phyloP scores from a whole-genome alignment of 148 eudicot species.

The Pharnaceum exiguum region DNA sequence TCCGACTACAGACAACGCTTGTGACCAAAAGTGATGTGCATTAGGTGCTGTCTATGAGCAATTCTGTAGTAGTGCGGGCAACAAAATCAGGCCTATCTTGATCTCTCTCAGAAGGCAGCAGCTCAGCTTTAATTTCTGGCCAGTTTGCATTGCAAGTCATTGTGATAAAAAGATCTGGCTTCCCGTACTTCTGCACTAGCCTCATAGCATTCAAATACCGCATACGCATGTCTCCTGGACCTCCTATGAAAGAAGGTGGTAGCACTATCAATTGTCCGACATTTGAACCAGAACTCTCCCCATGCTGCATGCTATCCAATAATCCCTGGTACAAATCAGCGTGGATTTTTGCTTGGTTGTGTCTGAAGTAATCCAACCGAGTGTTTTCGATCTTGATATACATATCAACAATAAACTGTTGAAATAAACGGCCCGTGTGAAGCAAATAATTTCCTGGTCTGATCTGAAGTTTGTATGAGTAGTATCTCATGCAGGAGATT shows the following conservation, averaged over 20 bases:
- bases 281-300: neutral
- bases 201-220: neutral
- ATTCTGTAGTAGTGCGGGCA: neutral
- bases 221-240: neutral
- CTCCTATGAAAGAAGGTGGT: neutral
- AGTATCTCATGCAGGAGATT: too few relatives aligned
- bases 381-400: slow-evolving; percentile 1
- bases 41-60: too few relatives aligned
- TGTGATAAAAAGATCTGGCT: neutral
- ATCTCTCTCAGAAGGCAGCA: neutral
- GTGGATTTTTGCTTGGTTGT: neutral
- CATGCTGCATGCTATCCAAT: neutral
- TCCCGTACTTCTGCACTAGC: neutral
- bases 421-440: too few relatives aligned
- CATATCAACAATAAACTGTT: neutral
- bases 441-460: too few relatives aligned
- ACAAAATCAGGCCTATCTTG: neutral
- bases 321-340: neutral
- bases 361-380: neutral
- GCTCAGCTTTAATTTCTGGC: neutral
- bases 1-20: too few relatives aligned
- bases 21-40: too few relatives aligned
- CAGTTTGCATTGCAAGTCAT: neutral
- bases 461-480: too few relatives aligned
- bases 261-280: neutral